A percentile compares a stretch with the other conserved stretches of the same genome.
phyloP scores from a whole-genome alignment of 495 filamentous ascomycete genomes.

The Penicillium roqueforti region DNA sequence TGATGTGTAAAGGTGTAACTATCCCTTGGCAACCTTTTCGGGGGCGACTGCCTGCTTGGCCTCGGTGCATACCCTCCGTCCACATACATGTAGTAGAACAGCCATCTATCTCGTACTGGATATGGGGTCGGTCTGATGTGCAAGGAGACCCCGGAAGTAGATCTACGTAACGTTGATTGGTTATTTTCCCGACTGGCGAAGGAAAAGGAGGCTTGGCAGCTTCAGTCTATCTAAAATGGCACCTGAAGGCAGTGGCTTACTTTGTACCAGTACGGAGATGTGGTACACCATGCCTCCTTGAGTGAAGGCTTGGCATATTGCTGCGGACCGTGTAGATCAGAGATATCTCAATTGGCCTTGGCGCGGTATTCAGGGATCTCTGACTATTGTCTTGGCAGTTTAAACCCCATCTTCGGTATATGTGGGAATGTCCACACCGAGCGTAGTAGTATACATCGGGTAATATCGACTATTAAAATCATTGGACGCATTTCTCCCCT shows the following conservation, averaged over 20 bases:
- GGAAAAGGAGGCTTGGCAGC: slow-evolving; percentile 3
- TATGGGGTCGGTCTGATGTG: background rate
- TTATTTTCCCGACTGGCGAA: background rate
- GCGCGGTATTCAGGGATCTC: slow-evolving; percentile 6
- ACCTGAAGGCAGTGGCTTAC: background rate
- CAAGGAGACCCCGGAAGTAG: background rate
- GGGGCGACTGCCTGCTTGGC: background rate
- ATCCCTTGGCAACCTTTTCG: background rate
- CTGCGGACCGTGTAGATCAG: slow-evolving; percentile 8
- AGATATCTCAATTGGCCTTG: slow-evolving; percentile 8
- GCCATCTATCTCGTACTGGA: background rate
- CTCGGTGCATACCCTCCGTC: background rate
- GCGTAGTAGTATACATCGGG: background rate
- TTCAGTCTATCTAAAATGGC: background rate
- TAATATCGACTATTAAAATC: background rate
- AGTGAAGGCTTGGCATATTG: slow-evolving; percentile 6
- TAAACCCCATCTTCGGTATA: no score
- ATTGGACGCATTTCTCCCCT: no score
- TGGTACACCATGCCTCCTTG: slow-evolving; percentile 1
- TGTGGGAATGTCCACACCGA: no score
- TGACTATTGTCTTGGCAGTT: slow-evolving; percentile 16
- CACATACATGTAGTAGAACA: background rate
- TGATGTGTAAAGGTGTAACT: background rate
- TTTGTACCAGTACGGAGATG: background rate
- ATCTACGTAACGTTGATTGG: background rate